These are phyloP conservation scores for Melaleuca quinquenervia DNA, from an alignment of 345 rosid species.

Conservation along the genomic window DNA sequence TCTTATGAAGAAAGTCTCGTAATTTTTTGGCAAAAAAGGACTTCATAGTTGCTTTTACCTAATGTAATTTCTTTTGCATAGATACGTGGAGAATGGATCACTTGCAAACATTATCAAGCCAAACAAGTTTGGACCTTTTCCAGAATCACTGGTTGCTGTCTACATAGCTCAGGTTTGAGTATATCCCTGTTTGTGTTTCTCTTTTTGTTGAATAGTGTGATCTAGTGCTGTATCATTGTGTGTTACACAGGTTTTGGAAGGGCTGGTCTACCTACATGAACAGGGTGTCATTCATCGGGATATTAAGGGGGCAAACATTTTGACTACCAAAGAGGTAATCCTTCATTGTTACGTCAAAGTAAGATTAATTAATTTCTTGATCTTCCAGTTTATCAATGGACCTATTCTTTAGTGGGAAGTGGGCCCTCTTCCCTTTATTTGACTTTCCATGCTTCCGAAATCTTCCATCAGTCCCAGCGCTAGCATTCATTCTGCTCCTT, in stretches of 20 bases:
- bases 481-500: neutral
- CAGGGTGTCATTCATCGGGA: conserved; percentile 99
- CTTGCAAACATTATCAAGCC: conserved; percentile 98
- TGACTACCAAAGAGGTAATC: conserved; percentile 94
- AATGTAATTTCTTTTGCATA: conserved; percentile 15
- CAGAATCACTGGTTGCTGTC: conserved; percentile 92
- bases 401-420: neutral
- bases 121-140: conserved; percentile 97
- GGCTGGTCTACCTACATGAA: conserved; percentile 92
- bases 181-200: neutral
- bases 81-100: conserved; percentile 98
- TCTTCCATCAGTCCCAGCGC: neutral
- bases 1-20: neutral
- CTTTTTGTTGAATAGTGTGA: neutral
- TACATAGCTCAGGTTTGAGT: conserved; percentile 92
- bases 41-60: neutral
- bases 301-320: conserved; percentile 98
- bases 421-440: neutral
- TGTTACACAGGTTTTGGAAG: conserved; percentile 77
- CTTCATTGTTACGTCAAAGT: neutral
- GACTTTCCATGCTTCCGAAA: neutral
- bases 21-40: neutral
- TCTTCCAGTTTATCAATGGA: neutral
- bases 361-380: neutral
- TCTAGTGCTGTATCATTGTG: conserved; percentile 4